phyloP scores from a whole-genome alignment of 371 early-diverging fungal genomes.

The Chytridiales sp. region DNA sequence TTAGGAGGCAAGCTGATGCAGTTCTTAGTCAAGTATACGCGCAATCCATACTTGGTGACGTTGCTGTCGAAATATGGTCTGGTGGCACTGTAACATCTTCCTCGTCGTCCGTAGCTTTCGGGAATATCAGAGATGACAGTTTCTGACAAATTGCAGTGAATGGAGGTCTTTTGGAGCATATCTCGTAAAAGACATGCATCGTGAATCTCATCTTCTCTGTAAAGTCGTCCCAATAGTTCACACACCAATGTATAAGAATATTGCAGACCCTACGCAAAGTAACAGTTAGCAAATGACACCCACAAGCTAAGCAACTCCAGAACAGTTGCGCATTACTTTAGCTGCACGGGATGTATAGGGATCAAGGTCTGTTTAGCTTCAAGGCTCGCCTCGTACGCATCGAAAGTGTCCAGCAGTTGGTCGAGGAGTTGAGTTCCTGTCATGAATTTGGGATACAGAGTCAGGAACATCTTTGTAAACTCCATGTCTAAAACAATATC shows the following conservation, averaged over 20 bases:
- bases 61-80: not conserved
- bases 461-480: constrained; percentile 37
- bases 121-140: constrained; percentile 25
- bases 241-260: constrained; percentile 40
- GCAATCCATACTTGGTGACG: too few species aligned
- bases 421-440: constrained; percentile 42
- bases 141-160: constrained; percentile 36
- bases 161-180: constrained; percentile 29
- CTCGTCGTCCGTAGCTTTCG: constrained; percentile 6
- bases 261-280: constrained; percentile 43
- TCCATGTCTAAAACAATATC: constrained; percentile 33
- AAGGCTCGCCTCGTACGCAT: constrained; percentile 20
- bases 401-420: constrained; percentile 43
- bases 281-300: not conserved
- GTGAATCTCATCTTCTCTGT: constrained; percentile 44
- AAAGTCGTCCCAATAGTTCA: constrained; percentile 43
- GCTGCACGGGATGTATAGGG: constrained; percentile 34
- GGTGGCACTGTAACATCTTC: not conserved
- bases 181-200: constrained; percentile 38
- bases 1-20: not conserved
- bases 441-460: constrained; percentile 43
- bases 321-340: constrained; percentile 22
- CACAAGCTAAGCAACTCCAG: not conserved
- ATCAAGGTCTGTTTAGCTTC: constrained; percentile 5
- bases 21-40: not conserved